phyloP scores from a whole-genome alignment of 2,329 filamentous ascomycete genomes.

The Blumeriella jaapii region DNA sequence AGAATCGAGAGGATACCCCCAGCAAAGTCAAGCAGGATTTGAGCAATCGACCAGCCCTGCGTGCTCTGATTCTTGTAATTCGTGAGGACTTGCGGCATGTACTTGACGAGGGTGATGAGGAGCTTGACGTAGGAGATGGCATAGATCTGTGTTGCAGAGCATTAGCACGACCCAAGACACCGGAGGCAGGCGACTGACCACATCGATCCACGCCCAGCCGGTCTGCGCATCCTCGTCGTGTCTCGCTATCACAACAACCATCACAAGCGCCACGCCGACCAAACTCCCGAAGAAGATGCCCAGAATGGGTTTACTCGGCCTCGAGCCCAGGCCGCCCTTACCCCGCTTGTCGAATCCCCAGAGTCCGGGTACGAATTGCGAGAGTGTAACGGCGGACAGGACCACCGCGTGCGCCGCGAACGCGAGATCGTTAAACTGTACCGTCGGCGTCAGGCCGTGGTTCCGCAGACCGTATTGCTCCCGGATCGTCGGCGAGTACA shows the following conservation, averaged over 20 bases:
- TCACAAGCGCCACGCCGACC: conserved; percentile 38
- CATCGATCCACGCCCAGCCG: conserved; percentile 52
- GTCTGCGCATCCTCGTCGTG: conserved; percentile 30
- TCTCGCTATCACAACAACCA: conserved; percentile 33
- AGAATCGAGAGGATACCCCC: conserved; percentile 73
- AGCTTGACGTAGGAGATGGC: conserved; percentile 82
- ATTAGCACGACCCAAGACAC: background rate
- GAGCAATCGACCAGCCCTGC: conserved; percentile 72
- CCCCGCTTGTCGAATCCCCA: conserved; percentile 64
- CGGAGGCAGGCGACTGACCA: conserved; percentile 26
- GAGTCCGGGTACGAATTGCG: conserved; percentile 58
- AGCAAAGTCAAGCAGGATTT: conserved; percentile 72
- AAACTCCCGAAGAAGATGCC: conserved; percentile 61
- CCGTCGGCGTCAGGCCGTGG: conserved; percentile 64
- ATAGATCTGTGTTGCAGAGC: conserved; percentile 31
- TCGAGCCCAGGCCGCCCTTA: conserved; percentile 39
- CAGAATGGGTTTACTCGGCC: conserved; percentile 48
- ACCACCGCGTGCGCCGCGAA: conserved; percentile 76
- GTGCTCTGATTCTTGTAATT: conserved; percentile 84
- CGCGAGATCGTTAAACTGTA: conserved; percentile 78
- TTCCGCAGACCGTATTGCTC: conserved; percentile 76
- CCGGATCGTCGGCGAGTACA: conserved; percentile 68
- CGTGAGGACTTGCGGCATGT: conserved; percentile 72
- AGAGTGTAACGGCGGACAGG: conserved; percentile 60
- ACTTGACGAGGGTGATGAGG: conserved; percentile 80